These are phyloP conservation scores for Oxalis stricta DNA, from an alignment of 441 rosid species.

Conservation along the genomic window DNA sequence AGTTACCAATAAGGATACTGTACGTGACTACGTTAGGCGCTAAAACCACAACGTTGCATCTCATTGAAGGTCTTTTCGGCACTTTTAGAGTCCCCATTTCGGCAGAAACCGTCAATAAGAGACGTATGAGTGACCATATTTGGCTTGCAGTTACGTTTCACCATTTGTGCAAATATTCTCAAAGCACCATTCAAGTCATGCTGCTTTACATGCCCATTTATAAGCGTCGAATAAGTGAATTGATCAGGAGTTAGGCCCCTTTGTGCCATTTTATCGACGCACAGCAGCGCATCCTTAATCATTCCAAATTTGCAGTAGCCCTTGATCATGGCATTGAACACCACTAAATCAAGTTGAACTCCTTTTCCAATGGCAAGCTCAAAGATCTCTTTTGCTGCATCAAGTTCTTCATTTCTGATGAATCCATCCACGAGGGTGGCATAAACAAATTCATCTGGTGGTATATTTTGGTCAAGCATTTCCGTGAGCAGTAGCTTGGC, in stretches of 20 bases:
- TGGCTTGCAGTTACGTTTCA: conserved; percentile 48
- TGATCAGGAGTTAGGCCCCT: conserved; percentile 42
- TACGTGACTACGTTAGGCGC: conserved; percentile 73
- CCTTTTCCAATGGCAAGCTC: conserved; percentile 37
- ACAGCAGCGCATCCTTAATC: conserved; percentile 49
- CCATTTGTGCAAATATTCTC: conserved; percentile 46
- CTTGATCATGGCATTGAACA: conserved; percentile 69
- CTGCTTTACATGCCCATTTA: conserved; percentile 73
- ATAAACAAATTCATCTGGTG: conserved; percentile 53
- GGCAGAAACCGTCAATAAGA: conserved; percentile 60
- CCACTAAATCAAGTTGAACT: conserved; percentile 47
- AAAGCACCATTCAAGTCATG: conserved; percentile 48
- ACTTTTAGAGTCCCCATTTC: conserved; percentile 26
- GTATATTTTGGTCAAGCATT: conserved; percentile 57
- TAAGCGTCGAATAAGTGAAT: conserved; percentile 71
- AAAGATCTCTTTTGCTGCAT: conserved; percentile 48
- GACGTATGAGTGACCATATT: conserved; percentile 65
- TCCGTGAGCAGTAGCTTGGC: conserved; percentile 54
- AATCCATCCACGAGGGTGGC: conserved; percentile 72
- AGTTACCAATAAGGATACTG: conserved; percentile 49
- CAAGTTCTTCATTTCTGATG: conserved; percentile 39
- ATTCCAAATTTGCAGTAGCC: conserved; percentile 71
- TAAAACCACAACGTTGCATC: conserved; percentile 42
- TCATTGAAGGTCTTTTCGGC: conserved; percentile 50
- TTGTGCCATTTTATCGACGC: conserved; percentile 35